Base-by-base conservation (phyloP, 75 land plant genomes). In the Picea glauca region DNA sequence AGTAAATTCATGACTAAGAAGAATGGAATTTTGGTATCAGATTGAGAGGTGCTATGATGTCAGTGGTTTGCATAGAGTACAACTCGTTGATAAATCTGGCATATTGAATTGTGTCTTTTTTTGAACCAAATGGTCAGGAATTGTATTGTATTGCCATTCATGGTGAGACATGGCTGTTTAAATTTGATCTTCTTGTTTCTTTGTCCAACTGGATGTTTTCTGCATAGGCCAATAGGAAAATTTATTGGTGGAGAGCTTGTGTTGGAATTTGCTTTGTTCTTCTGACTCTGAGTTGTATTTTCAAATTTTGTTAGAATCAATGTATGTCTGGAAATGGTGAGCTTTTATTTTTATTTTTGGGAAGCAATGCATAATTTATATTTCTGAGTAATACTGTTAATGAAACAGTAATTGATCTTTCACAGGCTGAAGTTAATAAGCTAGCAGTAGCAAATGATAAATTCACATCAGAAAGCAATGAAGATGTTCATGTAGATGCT, bases 361-460 rank as follows among this genome's bases (percentile, higher is more conserved):
- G 20, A 66, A 66, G 1, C 17, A 14, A 26, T 77, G 32, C 38
- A 58, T 65, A 13, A 32, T 20, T 60, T 18, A 32, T 35, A 54
- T 66, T 40, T 13, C 17, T 75, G 21, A 7, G 46, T 26, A 35
- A 43, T 23, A 14, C 38, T 18, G 23, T 14, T 26, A 32, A 70
- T 68, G 5, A 72, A 46, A 58, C 1, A 31, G 30, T 26, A 23
- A 46, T 35, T 80, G 77, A 75, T 31, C 70, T 54, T 72, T 80
- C 15, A 72, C 88, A 93, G 98, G 90, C 87, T 54, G 95, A 93
- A 82, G 84, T 93, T 26, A 86, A 91, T 66, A 94, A 82, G 81
- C 76, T 58, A 21, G 84, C 38, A 20, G 75, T 78, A 56, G 76
- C 84, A 66, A 81, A 89, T 83, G 82, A 72, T 58, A 73, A 73